Evolutionary conservation across 2,329 filamentous ascomycete genomes (phyloP).

Genomic region (Apiospora saccharicola): DNA sequence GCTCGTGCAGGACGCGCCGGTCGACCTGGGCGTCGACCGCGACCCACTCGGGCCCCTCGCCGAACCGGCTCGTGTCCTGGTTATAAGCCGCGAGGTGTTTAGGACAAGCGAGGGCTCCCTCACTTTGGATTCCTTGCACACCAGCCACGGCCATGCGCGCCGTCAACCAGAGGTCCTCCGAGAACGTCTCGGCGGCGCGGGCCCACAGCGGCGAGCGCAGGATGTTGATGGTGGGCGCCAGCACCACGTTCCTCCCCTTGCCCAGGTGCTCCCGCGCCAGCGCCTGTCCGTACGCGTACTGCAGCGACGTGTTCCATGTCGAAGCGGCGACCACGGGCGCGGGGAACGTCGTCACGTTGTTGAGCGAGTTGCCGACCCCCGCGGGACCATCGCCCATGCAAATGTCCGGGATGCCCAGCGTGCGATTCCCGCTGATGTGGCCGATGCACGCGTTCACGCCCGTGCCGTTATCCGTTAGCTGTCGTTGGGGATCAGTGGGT

Average conservation of each 20-base stretch:
- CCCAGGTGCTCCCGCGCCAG: slow-evolving; percentile 62
- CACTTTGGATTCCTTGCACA: slow-evolving; percentile 62
- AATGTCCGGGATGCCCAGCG: slow-evolving; percentile 13
- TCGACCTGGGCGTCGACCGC: slow-evolving; percentile 61
- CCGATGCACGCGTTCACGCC: slow-evolving; percentile 24
- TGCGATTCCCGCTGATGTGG: slow-evolving; percentile 23
- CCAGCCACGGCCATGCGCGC: slow-evolving; percentile 61
- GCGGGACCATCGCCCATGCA: slow-evolving; percentile 64
- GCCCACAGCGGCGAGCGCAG: slow-evolving; percentile 66
- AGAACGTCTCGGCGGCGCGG: slow-evolving; percentile 65
- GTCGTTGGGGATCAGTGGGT: neutral
- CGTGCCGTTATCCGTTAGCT: neutral
- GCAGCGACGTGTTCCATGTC: slow-evolving; percentile 62
- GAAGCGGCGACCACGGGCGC: slow-evolving; percentile 65
- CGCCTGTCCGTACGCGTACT: slow-evolving; percentile 56
- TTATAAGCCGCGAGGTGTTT: slow-evolving; percentile 71
- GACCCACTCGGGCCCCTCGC: slow-evolving; percentile 40
- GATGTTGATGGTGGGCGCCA: slow-evolving; percentile 70
- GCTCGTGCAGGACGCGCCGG: slow-evolving; percentile 63
- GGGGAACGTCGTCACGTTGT: slow-evolving; percentile 66
- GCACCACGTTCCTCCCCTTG: slow-evolving; percentile 64
- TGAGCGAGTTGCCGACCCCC: slow-evolving; percentile 72
- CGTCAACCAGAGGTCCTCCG: slow-evolving; percentile 65
- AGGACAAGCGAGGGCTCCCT: slow-evolving; percentile 61
- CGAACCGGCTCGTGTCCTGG: slow-evolving; percentile 60